Conservation (phyloP, 257 asterid genomes). For the Rauvolfia tetraphylla region DNA sequence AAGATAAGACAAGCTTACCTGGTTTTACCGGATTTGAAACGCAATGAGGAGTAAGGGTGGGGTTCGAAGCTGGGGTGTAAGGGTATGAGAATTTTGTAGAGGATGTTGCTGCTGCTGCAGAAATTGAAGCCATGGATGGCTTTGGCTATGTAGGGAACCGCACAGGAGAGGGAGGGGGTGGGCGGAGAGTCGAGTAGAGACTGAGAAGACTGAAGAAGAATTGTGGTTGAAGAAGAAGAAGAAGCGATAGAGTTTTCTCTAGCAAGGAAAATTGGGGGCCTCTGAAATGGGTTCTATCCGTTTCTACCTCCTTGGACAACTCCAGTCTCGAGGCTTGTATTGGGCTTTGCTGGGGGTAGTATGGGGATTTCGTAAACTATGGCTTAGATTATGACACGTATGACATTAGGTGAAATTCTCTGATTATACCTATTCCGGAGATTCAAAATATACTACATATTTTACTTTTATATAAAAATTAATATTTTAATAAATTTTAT, state of each 20-base stretch:
- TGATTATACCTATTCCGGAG: no score
- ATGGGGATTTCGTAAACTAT: background rate
- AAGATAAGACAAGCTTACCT: conserved; percentile 50
- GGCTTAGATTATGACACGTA: background rate
- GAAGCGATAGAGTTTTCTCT: background rate
- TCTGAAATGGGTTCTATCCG: conserved; percentile 19
- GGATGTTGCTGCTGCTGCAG: conserved; percentile 44
- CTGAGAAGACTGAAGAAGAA: conserved; percentile 7
- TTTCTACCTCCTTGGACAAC: conserved; percentile 15
- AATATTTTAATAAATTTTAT: no score
- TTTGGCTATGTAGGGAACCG: background rate
- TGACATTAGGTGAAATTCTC: background rate
- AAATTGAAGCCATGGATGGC: conserved; percentile 47
- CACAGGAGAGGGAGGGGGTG: background rate
- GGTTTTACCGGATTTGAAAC: conserved; percentile 7
- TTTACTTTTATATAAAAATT: no score
- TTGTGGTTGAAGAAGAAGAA: background rate
- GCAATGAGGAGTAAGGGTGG: conserved; percentile 1
- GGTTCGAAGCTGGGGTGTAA: conserved; percentile 20
- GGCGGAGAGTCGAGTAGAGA: background rate
- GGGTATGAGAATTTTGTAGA: conserved; percentile 36
- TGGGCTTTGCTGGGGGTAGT: background rate
- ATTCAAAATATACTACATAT: no score
- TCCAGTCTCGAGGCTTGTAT: background rate
- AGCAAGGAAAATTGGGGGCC: conserved; percentile 23